phyloP scores from a whole-genome alignment of 805 yeast species.

The Komagataella populi region DNA sequence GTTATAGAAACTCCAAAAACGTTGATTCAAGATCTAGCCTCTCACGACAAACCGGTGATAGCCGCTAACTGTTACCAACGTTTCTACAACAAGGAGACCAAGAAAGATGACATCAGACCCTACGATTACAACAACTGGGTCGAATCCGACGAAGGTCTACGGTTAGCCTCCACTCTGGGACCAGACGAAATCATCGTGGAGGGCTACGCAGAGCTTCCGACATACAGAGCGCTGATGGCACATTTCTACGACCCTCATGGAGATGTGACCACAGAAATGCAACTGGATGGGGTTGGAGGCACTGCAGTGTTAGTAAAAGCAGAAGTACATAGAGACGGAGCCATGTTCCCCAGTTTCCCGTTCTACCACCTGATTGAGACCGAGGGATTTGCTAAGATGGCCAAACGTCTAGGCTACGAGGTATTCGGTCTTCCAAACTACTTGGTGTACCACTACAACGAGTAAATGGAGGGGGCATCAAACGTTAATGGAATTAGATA shows the following conservation, averaged over 20 bases:
- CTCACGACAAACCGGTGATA: conserved; percentile 75
- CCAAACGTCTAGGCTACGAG: conserved; percentile 82
- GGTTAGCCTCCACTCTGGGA: conserved; percentile 54
- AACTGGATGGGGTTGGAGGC: conserved; percentile 95
- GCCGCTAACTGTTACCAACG: conserved; percentile 93
- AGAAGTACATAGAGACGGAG: conserved; percentile 97
- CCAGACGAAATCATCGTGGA: conserved; percentile 92
- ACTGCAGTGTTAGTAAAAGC: conserved; percentile 94
- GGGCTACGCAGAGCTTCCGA: conserved; percentile 88
- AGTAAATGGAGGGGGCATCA: conserved; percentile 20
- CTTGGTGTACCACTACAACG: conserved; percentile 83
- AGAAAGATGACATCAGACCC: conserved; percentile 54
- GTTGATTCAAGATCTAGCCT: conserved; percentile 74
- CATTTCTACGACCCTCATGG: conserved; percentile 61
- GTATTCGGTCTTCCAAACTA: conserved; percentile 92
- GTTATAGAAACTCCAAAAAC: conserved; percentile 78
- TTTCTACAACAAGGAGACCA: conserved; percentile 43
- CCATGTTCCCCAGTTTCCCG: conserved; percentile 98
- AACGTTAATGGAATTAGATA: not conserved
- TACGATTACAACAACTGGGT: conserved; percentile 97
- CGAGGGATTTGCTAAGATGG: conserved; percentile 98
- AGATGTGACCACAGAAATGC: conserved; percentile 54
- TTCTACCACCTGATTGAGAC: conserved; percentile 95
- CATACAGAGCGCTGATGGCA: conserved; percentile 93
- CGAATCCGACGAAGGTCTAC: conserved; percentile 66